These are phyloP conservation scores for Barbarea vulgaris DNA, from an alignment of 345 rosid genomes.

Conservation along the genomic window DNA sequence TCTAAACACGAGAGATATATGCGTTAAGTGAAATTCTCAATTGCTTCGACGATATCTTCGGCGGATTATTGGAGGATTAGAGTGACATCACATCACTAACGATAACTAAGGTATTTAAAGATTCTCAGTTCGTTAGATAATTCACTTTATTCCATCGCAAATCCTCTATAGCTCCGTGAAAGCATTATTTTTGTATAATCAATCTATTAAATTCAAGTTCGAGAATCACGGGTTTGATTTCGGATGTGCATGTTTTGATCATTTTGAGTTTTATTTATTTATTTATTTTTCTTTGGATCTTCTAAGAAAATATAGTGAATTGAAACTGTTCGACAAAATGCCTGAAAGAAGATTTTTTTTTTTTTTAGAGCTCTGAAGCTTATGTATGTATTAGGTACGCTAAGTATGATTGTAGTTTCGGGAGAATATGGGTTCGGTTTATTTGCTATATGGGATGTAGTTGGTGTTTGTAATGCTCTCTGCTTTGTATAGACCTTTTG, in stretches of 20 bases:
- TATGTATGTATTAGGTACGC: not conserved
- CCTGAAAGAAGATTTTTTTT: not conserved
- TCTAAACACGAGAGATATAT: not conserved
- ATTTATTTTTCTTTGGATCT: not conserved
- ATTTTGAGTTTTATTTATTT: not conserved
- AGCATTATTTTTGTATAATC: not conserved
- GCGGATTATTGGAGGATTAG: not conserved
- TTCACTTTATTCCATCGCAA: not conserved
- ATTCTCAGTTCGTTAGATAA: not conserved
- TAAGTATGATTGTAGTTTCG: not conserved
- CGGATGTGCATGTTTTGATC: not conserved
- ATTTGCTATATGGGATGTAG: not conserved
- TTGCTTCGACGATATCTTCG: not conserved
- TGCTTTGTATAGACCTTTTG: not conserved
- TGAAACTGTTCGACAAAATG: slow-evolving; percentile 16
- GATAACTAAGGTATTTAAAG: not conserved
- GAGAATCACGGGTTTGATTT: not conserved
- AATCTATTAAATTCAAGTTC: not conserved
- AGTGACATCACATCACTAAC: not conserved
- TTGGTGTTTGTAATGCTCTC: not conserved
- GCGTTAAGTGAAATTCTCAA: not conserved
- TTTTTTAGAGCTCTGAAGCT: not conserved
- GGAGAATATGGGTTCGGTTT: not conserved
- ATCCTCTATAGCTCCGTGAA: not conserved
- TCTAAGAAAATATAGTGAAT: not conserved